A percentile compares a stretch with the other conserved stretches of the same genome.
These are phyloP conservation scores for Candida silvicultrix DNA, from an alignment of 805 yeast species.

Conservation along the genomic window DNA sequence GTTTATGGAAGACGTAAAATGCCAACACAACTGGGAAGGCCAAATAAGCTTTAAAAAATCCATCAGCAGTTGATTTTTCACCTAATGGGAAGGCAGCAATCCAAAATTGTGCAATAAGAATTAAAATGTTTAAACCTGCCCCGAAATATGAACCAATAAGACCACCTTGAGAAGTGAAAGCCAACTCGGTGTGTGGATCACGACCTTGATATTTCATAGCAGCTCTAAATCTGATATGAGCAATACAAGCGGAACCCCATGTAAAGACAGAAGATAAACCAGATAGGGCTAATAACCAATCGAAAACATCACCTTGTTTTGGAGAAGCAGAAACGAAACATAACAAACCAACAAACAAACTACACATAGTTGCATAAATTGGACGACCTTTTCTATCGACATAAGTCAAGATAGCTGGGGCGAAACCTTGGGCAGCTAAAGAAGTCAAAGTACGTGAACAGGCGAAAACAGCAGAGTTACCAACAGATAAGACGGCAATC, in stretches of 20 bases:
- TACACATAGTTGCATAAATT: conserved; percentile 44
- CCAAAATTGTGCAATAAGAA: conserved; percentile 78
- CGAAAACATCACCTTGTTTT: conserved; percentile 47
- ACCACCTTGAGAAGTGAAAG: conserved; percentile 64
- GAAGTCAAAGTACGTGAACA: conserved; percentile 62
- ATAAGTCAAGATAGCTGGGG: conserved; percentile 53
- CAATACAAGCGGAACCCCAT: conserved; percentile 54
- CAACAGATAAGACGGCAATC: conserved; percentile 63
- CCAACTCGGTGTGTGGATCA: conserved; percentile 49
- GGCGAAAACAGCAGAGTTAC: conserved; percentile 66
- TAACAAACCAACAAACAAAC: conserved; percentile 48
- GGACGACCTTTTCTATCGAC: conserved; percentile 68
- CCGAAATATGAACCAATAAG: conserved; percentile 64
- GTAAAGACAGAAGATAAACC: conserved; percentile 58
- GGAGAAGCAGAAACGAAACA: conserved; percentile 52
- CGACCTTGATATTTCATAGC: conserved; percentile 65
- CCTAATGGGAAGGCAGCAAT: conserved; percentile 69
- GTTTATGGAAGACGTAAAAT: conserved; percentile 52
- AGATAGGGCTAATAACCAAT: conserved; percentile 61
- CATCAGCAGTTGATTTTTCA: conserved; percentile 40
- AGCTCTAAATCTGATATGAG: conserved; percentile 58
- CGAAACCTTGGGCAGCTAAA: conserved; percentile 56
- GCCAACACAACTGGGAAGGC: conserved; percentile 56
- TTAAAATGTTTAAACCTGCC: conserved; percentile 45
- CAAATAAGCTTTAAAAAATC: conserved; percentile 62